phyloP scores from a whole-genome alignment of 1,139 yeast genomes.

The Zhuliangozyma blackwelliae region DNA sequence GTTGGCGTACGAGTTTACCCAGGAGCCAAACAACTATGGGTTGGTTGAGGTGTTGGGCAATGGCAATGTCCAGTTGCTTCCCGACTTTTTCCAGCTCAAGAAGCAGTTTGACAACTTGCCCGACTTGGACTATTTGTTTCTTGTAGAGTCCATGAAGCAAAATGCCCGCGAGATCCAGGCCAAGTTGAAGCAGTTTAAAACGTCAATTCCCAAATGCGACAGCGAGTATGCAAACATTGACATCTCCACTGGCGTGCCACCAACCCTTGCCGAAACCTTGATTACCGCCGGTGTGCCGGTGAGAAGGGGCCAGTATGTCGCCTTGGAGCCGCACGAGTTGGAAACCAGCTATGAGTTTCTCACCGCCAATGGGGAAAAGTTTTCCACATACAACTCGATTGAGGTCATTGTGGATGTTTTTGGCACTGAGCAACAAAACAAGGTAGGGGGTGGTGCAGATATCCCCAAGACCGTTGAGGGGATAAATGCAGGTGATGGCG shows the following conservation, averaged over 20 bases:
- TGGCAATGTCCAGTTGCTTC: slow-evolving; percentile 52
- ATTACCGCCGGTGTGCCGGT: slow-evolving; percentile 46
- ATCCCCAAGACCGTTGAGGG: not conserved
- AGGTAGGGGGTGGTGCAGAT: slow-evolving; percentile 1
- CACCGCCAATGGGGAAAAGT: slow-evolving; percentile 32
- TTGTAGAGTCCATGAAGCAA: slow-evolving; percentile 22
- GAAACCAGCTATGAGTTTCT: slow-evolving; percentile 32
- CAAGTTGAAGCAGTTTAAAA: slow-evolving; percentile 20
- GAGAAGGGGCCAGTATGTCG: slow-evolving; percentile 44
- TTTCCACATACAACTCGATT: slow-evolving; percentile 16
- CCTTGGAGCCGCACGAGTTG: slow-evolving; percentile 36
- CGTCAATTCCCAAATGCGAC: slow-evolving; percentile 36
- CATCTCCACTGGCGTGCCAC: slow-evolving; percentile 45
- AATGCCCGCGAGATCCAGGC: slow-evolving; percentile 23
- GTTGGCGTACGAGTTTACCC: slow-evolving; percentile 83
- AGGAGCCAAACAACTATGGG: slow-evolving; percentile 87
- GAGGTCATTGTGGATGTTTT: slow-evolving; percentile 18
- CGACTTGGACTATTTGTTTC: slow-evolving; percentile 20
- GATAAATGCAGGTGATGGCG: not conserved
- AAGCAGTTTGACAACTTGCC: slow-evolving; percentile 38
- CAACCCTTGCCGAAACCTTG: slow-evolving; percentile 36
- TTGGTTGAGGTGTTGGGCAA: slow-evolving; percentile 57
- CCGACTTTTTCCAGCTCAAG: slow-evolving; percentile 53
- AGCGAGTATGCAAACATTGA: slow-evolving; percentile 49
- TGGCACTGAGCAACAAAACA: slow-evolving; percentile 2